Conservation (phyloP, 345 rosid species). For the Draba incana region DNA sequence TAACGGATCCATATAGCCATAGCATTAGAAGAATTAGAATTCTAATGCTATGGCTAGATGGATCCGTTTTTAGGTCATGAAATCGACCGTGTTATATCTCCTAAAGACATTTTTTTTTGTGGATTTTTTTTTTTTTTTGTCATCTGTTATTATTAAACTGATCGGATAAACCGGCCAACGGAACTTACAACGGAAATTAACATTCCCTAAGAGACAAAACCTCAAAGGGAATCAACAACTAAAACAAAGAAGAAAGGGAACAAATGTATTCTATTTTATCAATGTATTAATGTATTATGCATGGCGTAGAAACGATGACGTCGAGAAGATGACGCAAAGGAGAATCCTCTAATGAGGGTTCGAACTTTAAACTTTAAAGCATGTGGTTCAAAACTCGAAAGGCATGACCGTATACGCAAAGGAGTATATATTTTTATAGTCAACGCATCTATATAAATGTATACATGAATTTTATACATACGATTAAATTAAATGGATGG, state of each 20-base stretch:
- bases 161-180: too few species aligned
- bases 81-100: conserved; percentile 25
- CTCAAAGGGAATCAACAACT: too few species aligned
- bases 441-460: not conserved
- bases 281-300: not conserved
- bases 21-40: too few species aligned
- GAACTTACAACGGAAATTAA: too few species aligned
- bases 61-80: conserved; percentile 18
- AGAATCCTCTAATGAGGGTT: conserved; percentile 28
- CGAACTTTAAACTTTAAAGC: conserved; percentile 35
- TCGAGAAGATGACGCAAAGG: conserved; percentile 31
- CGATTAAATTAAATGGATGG: not conserved
- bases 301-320: conserved; percentile 30
- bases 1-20: too few species aligned
- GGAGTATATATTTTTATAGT: conserved; percentile 23
- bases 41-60: too few species aligned
- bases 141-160: too few species aligned
- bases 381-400: conserved; percentile 33
- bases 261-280: too few species aligned
- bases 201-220: too few species aligned
- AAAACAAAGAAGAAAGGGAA: too few species aligned
- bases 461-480: not conserved
- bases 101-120: not conserved
- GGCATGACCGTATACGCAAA: not conserved
- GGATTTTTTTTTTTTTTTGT: too few species aligned